phyloP scores from a whole-genome alignment of 768 basidiomycete species.

The Sarcodon aspratus region DNA sequence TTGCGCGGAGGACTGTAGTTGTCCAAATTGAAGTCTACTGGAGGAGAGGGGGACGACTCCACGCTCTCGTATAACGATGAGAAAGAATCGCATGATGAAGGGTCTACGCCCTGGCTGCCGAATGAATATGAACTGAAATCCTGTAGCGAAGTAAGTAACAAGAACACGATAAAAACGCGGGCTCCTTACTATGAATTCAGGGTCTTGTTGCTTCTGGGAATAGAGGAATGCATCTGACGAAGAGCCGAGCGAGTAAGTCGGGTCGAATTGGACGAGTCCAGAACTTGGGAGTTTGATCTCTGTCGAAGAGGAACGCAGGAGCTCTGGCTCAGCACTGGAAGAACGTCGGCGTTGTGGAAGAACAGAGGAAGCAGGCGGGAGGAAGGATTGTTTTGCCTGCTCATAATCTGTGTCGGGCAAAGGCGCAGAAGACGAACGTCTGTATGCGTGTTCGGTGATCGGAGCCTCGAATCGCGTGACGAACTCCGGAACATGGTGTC shows the following conservation, averaged over 20 bases:
- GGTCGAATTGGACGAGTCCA: not conserved
- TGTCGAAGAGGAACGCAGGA: not conserved
- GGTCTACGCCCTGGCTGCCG: not conserved
- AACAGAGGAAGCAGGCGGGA: slow-evolving; percentile 3
- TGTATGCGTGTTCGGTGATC: slow-evolving; percentile 59
- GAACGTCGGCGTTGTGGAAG: not conserved
- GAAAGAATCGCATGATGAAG: not conserved
- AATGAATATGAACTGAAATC: not conserved
- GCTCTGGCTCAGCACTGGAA: not conserved
- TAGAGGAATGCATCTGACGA: not conserved
- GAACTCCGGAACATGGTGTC: slow-evolving; percentile 41
- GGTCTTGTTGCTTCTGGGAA: not conserved
- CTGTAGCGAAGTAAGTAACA: not conserved
- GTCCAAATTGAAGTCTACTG: not conserved
- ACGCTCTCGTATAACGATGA: not conserved
- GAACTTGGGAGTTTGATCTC: not conserved
- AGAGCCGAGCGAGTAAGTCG: not conserved
- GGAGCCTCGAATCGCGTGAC: slow-evolving; percentile 66
- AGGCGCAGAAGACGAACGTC: slow-evolving; percentile 48
- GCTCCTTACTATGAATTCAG: not conserved
- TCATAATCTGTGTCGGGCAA: slow-evolving; percentile 12
- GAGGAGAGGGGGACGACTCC: not conserved
- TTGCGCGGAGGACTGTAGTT: not conserved
- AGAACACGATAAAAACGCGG: not conserved
- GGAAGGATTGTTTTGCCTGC: slow-evolving; percentile 11